Evolutionary conservation across 148 eudicot species (phyloP).

Genomic region (Oxyria digyna): DNA sequence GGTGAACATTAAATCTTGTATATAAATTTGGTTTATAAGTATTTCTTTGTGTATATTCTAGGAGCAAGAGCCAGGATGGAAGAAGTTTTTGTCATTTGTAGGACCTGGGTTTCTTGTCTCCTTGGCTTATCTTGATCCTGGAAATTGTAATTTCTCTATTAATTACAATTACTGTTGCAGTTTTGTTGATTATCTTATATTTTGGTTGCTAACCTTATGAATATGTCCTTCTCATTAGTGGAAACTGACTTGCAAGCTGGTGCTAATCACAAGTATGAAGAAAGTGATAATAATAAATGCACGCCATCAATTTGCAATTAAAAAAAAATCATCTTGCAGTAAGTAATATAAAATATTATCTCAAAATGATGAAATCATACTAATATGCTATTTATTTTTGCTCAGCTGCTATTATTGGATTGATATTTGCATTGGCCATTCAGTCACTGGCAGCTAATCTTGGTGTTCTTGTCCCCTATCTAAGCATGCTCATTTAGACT

Average conservation of each 20-base stretch:
- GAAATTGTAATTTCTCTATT: background rate
- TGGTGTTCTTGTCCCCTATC: no score
- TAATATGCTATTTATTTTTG: no score
- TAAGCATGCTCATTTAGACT: no score
- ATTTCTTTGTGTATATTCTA: no score
- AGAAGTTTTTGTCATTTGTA: conserved; percentile 3
- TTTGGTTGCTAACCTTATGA: background rate
- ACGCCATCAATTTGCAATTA: no score
- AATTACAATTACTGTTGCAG: background rate
- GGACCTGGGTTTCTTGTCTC: conserved; percentile 7
- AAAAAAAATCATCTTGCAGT: no score
- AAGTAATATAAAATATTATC: no score
- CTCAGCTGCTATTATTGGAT: conserved; percentile 69
- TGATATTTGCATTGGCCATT: conserved; percentile 69
- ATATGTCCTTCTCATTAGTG: conserved; percentile 24
- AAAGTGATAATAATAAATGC: conserved; percentile 11
- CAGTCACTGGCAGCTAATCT: conserved; percentile 93
- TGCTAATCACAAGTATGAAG: conserved; percentile 72
- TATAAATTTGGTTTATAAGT: no score
- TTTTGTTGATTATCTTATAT: background rate
- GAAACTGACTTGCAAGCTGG: conserved; percentile 97
- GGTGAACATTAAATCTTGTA: no score
- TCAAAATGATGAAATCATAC: no score
- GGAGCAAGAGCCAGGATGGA: conserved; percentile 1
- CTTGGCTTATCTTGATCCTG: conserved; percentile 8